These are phyloP conservation scores for Neurospora discreta DNA, from an alignment of 495 filamentous ascomycete species.

Conservation along the genomic window DNA sequence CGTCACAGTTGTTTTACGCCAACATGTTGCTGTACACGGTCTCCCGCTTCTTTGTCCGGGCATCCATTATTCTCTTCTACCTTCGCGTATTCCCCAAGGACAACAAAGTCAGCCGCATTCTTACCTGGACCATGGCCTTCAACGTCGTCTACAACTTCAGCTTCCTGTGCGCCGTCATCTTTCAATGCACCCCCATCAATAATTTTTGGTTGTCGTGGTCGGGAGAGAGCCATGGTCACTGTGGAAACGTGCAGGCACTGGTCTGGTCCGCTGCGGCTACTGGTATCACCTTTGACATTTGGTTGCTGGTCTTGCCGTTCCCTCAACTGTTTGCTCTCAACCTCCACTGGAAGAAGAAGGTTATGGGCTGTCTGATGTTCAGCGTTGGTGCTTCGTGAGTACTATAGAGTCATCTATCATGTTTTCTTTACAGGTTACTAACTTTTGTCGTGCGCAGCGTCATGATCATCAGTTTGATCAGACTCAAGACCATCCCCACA, in stretches of 20 bases:
- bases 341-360: slow-evolving; percentile 24
- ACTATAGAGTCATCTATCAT: not conserved
- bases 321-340: slow-evolving; percentile 22
- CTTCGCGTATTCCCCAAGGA: slow-evolving; percentile 35
- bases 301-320: slow-evolving; percentile 28
- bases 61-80: slow-evolving; percentile 41
- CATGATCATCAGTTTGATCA: slow-evolving; percentile 19
- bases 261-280: slow-evolving; percentile 20
- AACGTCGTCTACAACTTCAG: slow-evolving; percentile 26
- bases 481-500: slow-evolving; percentile 20
- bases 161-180: slow-evolving; percentile 25
- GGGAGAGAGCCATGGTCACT: slow-evolving; percentile 13
- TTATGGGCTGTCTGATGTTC: slow-evolving; percentile 27
- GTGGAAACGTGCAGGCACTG: slow-evolving; percentile 20
- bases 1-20: slow-evolving; percentile 11
- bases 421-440: not conserved
- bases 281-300: slow-evolving; percentile 26
- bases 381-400: slow-evolving; percentile 25
- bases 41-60: slow-evolving; percentile 28
- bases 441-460: slow-evolving; percentile 6
- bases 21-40: slow-evolving; percentile 28
- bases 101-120: slow-evolving; percentile 17
- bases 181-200: slow-evolving; percentile 34
- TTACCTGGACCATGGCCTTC: slow-evolving; percentile 20
- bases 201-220: slow-evolving; percentile 23